Percentiles rank a stretch among this genome's conserved stretches.
phyloP scores from a whole-genome alignment of 2,329 filamentous ascomycete species.

The Colletotrichum endophyticum region DNA sequence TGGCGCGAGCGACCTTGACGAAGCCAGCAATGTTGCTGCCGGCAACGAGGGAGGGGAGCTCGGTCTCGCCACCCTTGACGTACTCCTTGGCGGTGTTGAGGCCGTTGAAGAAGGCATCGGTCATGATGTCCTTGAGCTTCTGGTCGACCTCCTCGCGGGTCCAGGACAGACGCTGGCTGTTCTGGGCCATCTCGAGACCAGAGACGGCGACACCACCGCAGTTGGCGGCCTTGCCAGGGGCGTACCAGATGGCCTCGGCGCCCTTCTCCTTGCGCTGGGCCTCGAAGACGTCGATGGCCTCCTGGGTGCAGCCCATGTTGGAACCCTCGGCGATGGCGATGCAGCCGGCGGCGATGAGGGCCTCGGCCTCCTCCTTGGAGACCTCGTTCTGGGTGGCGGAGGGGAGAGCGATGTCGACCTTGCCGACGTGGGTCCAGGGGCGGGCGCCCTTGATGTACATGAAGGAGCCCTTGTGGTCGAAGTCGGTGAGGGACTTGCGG shows the following conservation, averaged over 20 bases:
- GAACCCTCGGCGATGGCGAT: constrained; percentile 94
- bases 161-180: constrained; percentile 87
- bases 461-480: constrained; percentile 71
- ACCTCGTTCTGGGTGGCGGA: constrained; percentile 98
- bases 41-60: constrained; percentile 88
- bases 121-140: constrained; percentile 94
- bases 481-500: constrained; percentile 80
- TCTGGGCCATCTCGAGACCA: constrained; percentile 99
- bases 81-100: constrained; percentile 90
- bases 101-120: constrained; percentile 88
- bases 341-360: constrained; percentile 76
- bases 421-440: constrained; percentile 89
- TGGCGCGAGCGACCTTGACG: constrained; percentile 92
- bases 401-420: constrained; percentile 90
- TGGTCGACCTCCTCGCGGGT: constrained; percentile 87
- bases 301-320: constrained; percentile 99
- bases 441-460: constrained; percentile 87
- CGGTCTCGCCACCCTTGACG: constrained; percentile 76
- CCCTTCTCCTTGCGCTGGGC: constrained; percentile 73
- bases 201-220: constrained; percentile 97
- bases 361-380: constrained; percentile 85
- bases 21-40: constrained; percentile 98
- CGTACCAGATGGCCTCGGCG: constrained; percentile 84
- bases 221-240: constrained; percentile 95
- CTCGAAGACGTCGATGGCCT: constrained; percentile 94